Conservation (phyloP, 176 grass and related monocot genomes). For the Bolboschoenus planiculmis region DNA sequence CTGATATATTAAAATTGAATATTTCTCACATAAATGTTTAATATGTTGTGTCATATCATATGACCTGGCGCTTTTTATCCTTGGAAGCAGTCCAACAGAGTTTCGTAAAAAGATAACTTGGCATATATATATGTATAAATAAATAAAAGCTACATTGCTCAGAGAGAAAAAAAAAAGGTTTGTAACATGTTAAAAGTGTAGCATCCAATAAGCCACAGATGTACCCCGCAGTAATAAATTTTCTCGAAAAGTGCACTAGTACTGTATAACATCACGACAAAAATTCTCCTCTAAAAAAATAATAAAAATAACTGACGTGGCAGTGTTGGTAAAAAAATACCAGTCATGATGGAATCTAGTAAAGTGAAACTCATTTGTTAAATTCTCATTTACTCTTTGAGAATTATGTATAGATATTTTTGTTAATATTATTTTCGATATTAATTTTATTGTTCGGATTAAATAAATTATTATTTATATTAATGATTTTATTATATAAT, state of each 20-base stretch:
- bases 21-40: neutral
- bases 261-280: neutral
- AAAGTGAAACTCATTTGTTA: neutral
- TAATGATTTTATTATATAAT: too few species aligned
- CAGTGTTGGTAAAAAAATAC: neutral
- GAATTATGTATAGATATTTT: neutral
- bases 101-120: neutral
- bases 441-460: too few species aligned
- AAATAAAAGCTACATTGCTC: neutral
- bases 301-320: neutral
- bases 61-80: neutral
- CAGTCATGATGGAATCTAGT: neutral
- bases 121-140: too few species aligned
- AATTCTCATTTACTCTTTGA: neutral
- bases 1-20: neutral
- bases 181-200: neutral
- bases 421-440: too few species aligned
- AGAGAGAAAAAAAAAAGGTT: neutral
- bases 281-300: neutral
- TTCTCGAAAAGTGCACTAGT: neutral
- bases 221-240: neutral
- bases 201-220: neutral
- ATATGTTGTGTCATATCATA: constrained; percentile 8
- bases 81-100: neutral
- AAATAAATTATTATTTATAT: too few species aligned